Base-by-base conservation (phyloP, 176 grass and related monocot species). In the Avena eriantha region DNA sequence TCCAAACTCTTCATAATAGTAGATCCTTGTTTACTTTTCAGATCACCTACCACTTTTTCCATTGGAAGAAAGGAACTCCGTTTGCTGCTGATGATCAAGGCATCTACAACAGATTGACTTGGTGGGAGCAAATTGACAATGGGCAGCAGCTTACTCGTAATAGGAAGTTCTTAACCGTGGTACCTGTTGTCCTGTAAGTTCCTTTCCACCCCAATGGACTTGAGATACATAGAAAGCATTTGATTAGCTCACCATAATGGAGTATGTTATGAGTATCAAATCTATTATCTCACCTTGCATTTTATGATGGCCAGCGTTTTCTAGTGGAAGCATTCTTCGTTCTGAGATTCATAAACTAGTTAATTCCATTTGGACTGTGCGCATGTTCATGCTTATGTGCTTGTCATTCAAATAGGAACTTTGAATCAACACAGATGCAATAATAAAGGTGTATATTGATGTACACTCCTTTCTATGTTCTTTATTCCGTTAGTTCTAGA, bases 41-140 rank as follows among this genome's bases (percentile, higher is more conserved):
- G 86, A 73, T 88, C 15, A 92, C 90, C 6, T 92, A 92, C 56
- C 90, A 92, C 7, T 92, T 92, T 61, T 92, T 92, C 79, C 90
- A 92, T 51, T 92, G 86, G 90, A 92, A 89, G 86, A 92, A 92
- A 85, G 90, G 90, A 75, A 92, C 90, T 55, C 90, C 86, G 13
- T 92, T 92, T 86, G 90, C 90, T 79, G 83, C 90, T 83, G 90
- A 92, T 85, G 90, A 92, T 79, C 90, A 92, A 81, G 90, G 90
- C 10, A 89, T 92, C 15, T 86, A 92, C 79, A 92, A 88, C 79
- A 85, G 86, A 85, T 66, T 92, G 64, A 92, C 90, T 74, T 92
- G 90, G 90, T 92, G 90, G 90, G 90, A 92, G 73, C 90, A 92
- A 82, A 92, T 92, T 33, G 90, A 92, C 35, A 88, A 86, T 10